These are phyloP conservation scores for Yarrowia hollandica DNA, from an alignment of 805 yeast species.

Conservation along the genomic window DNA sequence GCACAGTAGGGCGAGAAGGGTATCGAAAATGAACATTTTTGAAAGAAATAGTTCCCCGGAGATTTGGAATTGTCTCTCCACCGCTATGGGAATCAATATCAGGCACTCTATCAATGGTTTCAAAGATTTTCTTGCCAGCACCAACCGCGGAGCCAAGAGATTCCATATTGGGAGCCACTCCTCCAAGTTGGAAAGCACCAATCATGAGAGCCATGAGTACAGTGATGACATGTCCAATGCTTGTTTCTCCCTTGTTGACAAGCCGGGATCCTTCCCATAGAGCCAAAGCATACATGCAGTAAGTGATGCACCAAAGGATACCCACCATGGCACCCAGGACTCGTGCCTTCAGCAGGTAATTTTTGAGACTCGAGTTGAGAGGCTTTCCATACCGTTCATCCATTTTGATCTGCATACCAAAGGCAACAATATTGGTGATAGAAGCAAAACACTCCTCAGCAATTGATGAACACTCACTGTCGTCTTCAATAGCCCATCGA, in stretches of 20 bases:
- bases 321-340: conserved; percentile 43
- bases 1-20: conserved; percentile 72
- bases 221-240: conserved; percentile 43
- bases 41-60: conserved; percentile 68
- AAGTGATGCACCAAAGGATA: conserved; percentile 42
- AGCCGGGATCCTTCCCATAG: conserved; percentile 48
- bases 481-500: conserved; percentile 33
- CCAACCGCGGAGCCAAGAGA: conserved; percentile 45
- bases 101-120: conserved; percentile 47
- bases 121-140: conserved; percentile 45
- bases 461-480: conserved; percentile 42
- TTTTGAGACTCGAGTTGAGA: conserved; percentile 36
- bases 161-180: conserved; percentile 46
- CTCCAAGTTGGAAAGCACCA: conserved; percentile 47
- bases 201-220: conserved; percentile 46
- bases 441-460: conserved; percentile 47
- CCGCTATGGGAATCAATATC: conserved; percentile 41
- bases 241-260: conserved; percentile 39
- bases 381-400: conserved; percentile 40
- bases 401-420: conserved; percentile 45
- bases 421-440: conserved; percentile 46
- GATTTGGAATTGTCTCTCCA: conserved; percentile 35
- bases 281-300: conserved; percentile 44
- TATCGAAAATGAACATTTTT: conserved; percentile 88
- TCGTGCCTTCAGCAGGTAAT: conserved; percentile 36